These are phyloP conservation scores for Eimeria necatrix DNA, from an alignment of 169 alveolate species.

Conservation along the genomic window DNA sequence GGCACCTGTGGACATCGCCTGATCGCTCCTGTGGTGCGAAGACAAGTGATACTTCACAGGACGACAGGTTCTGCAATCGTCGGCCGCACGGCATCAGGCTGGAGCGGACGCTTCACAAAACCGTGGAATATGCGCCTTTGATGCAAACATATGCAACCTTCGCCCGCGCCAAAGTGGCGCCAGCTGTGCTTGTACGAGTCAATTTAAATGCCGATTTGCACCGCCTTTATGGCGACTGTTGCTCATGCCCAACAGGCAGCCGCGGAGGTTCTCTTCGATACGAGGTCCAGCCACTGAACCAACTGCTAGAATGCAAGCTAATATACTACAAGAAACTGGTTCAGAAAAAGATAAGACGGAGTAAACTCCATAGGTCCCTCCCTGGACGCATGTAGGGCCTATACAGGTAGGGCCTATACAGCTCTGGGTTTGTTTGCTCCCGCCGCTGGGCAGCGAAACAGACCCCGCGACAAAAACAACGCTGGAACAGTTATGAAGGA, in stretches of 20 bases:
- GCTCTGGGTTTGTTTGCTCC: not conserved
- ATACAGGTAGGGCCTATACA: not conserved
- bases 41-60: not conserved
- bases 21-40: conserved; percentile 24
- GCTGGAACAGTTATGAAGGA: not conserved
- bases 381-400: conserved; percentile 50
- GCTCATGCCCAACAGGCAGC: conserved; percentile 35
- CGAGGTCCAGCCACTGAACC: not conserved
- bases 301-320: not conserved
- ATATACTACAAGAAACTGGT: not conserved
- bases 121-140: not conserved
- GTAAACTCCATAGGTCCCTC: not conserved
- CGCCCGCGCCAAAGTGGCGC: too few relatives aligned
- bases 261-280: conserved; percentile 38
- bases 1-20: conserved; percentile 70
- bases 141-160: not conserved
- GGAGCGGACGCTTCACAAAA: not conserved
- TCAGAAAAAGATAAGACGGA: not conserved
- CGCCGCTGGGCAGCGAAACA: not conserved
- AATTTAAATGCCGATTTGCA: not conserved
- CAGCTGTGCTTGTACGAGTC: too few relatives aligned
- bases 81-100: not conserved
- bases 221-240: not conserved
- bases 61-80: not conserved
- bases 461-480: not conserved